Evolutionary conservation across 495 filamentous ascomycete genomes (phyloP).

Genomic region (Penicillium longicatenatum): DNA sequence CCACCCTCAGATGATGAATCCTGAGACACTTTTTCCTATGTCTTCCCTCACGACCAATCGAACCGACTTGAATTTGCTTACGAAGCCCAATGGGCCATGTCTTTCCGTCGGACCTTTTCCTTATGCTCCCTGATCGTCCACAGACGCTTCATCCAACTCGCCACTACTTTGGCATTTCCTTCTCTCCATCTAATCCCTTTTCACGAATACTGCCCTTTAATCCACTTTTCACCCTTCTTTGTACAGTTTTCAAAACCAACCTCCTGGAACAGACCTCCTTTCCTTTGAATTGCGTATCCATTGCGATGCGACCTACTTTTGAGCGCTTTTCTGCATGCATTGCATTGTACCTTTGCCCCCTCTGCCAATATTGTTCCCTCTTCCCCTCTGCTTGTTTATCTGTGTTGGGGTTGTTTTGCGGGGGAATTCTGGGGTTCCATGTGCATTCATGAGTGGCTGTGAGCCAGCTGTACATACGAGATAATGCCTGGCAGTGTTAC

Average conservation of each 20-base stretch:
- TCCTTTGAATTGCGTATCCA: constrained; percentile 30
- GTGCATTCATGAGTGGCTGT: constrained; percentile 26
- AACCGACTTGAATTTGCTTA: constrained; percentile 10
- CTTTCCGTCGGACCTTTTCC: constrained; percentile 3
- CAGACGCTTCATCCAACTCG: constrained; percentile 6
- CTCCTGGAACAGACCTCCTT: constrained; percentile 21
- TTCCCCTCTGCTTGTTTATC: constrained; percentile 7
- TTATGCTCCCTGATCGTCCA: constrained; percentile 1
- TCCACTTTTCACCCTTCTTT: constrained; percentile 33
- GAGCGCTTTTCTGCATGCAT: constrained; percentile 7
- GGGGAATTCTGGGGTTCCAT: constrained; percentile 12
- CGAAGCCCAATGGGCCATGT: constrained; percentile 4
- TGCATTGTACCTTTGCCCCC: constrained; percentile 14
- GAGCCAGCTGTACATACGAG: constrained; percentile 44
- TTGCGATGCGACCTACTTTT: constrained; percentile 27
- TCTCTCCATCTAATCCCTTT: constrained; percentile 28
- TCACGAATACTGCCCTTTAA: constrained; percentile 41
- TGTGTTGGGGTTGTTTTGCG: constrained; percentile 9
- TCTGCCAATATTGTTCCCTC: constrained; percentile 23
- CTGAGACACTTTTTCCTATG: constrained; percentile 11
- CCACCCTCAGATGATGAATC: constrained; percentile 8
- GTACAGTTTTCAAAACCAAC: constrained; percentile 29
- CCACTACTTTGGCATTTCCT: constrained; percentile 29
- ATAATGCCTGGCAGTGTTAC: constrained; percentile 21
- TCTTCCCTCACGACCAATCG: constrained; percentile 1